phyloP scores from a whole-genome alignment of 768 basidiomycete species.

The Pilatotrama ljubarskyi region DNA sequence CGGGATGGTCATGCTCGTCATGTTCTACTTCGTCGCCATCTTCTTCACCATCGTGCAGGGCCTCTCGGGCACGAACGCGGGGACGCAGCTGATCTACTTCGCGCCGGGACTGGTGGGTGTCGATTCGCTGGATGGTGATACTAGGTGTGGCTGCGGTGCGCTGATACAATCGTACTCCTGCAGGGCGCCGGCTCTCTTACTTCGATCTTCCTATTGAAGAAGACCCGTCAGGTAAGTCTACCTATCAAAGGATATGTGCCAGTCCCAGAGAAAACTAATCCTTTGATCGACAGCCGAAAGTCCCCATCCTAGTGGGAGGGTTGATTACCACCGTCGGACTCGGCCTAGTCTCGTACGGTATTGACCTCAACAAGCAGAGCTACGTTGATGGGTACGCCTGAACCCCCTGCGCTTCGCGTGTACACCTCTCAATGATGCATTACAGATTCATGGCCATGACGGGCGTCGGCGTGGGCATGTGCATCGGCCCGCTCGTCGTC shows the following conservation, averaged over 20 bases:
- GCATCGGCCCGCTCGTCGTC: slow-evolving; percentile 38
- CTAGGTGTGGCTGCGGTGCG: not conserved
- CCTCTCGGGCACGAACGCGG: slow-evolving; percentile 40
- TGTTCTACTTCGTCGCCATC: slow-evolving; percentile 56
- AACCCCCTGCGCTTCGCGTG: no score
- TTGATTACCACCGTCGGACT: slow-evolving; percentile 40
- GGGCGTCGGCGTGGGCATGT: slow-evolving; percentile 46
- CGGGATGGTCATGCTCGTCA: slow-evolving; percentile 51
- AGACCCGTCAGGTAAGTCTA: slow-evolving; percentile 37
- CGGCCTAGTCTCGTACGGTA: slow-evolving; percentile 44
- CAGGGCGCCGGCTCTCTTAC: slow-evolving; percentile 42
- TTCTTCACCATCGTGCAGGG: slow-evolving; percentile 51
- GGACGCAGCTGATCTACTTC: slow-evolving; percentile 52
- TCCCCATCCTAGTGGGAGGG: slow-evolving; percentile 42
- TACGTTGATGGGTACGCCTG: slow-evolving; percentile 38
- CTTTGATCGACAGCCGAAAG: slow-evolving; percentile 37
- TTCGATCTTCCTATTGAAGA: slow-evolving; percentile 37
- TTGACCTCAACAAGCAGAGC: slow-evolving; percentile 38
- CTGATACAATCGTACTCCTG: not conserved
- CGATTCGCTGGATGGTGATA: not conserved
- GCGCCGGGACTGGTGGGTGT: slow-evolving; percentile 47
- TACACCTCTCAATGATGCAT: not conserved
- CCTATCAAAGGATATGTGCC: not conserved
- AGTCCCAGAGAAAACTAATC: not conserved
- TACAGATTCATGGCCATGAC: slow-evolving; percentile 45